phyloP scores from a whole-genome alignment of 2,329 filamentous ascomycete genomes.

The Curvularia spicifera region DNA sequence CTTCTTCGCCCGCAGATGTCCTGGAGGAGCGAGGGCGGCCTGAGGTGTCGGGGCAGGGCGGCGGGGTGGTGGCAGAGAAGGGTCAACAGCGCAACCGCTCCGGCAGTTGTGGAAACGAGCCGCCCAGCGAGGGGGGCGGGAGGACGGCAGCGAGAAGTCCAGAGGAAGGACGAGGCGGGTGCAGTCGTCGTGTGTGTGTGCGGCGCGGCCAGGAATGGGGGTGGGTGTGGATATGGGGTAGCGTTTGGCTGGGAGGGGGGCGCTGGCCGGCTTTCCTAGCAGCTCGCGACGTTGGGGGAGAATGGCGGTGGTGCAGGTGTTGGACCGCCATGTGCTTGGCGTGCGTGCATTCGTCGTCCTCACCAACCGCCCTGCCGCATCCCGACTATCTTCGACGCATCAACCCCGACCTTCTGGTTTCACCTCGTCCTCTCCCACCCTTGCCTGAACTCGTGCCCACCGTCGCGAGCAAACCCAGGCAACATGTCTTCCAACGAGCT shows the following conservation, averaged over 20 bases:
- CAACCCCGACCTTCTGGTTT: conserved; percentile 7
- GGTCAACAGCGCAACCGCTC: conserved; percentile 9
- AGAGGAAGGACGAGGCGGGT: neutral
- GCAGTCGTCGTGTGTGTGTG: conserved; percentile 5
- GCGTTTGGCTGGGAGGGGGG: conserved; percentile 10
- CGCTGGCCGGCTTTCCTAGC: conserved; percentile 18
- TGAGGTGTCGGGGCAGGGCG: conserved; percentile 11
- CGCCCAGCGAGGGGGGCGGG: conserved; percentile 11
- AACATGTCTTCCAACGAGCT: conserved; percentile 33
- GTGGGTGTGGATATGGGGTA: conserved; percentile 7
- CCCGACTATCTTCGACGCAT: conserved; percentile 17
- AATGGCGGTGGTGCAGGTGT: conserved; percentile 18
- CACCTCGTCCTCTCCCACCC: conserved; percentile 8
- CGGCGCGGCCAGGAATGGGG: conserved; percentile 15
- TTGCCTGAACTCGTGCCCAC: neutral
- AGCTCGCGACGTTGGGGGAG: conserved; percentile 20
- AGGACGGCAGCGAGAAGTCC: conserved; percentile 9
- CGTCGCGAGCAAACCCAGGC: conserved; percentile 9
- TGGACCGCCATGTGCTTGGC: conserved; percentile 18
- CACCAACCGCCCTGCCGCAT: conserved; percentile 11
- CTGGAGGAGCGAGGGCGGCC: conserved; percentile 20
- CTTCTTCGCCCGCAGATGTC: conserved; percentile 4
- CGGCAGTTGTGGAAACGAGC: conserved; percentile 13
- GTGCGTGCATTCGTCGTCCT: conserved; percentile 15
- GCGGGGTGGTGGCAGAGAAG: conserved; percentile 13